phyloP scores from a whole-genome alignment of 73 alveolate species.

The Diophrys sp. region DNA sequence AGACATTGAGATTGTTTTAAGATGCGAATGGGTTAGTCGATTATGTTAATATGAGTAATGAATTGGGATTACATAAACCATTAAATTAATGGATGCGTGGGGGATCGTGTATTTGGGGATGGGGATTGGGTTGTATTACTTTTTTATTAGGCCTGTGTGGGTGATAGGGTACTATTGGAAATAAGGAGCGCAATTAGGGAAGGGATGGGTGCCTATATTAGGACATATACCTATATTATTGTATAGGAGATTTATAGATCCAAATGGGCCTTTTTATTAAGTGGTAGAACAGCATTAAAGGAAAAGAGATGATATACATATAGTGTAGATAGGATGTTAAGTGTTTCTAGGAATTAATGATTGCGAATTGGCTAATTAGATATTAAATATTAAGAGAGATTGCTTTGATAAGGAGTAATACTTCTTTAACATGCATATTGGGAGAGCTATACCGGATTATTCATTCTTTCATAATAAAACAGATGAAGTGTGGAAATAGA shows the following conservation, averaged over 20 bases:
- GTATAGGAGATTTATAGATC: not conserved
- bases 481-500: not conserved
- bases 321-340: not conserved
- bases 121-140: too few species aligned
- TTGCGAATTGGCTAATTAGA: not conserved
- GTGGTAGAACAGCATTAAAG: not conserved
- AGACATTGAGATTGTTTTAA: too few species aligned
- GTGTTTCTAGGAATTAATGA: not conserved
- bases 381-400: not conserved
- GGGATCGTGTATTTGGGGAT: too few species aligned
- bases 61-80: too few species aligned
- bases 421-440: not conserved
- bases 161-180: too few species aligned
- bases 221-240: not conserved
- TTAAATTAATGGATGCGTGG: too few species aligned
- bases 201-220: not conserved
- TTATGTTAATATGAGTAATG: too few species aligned
- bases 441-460: not conserved
- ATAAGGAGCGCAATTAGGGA: not conserved
- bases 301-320: not conserved
- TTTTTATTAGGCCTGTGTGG: too few species aligned
- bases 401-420: not conserved
- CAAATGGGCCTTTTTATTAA: not conserved
- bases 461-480: not conserved
- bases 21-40: too few species aligned